Evolutionary conservation across 2,329 filamentous ascomycete genomes (phyloP), one percentile per base, ranked within the genome.

Genomic region (Pseudohalonectria lignicola): DNA sequence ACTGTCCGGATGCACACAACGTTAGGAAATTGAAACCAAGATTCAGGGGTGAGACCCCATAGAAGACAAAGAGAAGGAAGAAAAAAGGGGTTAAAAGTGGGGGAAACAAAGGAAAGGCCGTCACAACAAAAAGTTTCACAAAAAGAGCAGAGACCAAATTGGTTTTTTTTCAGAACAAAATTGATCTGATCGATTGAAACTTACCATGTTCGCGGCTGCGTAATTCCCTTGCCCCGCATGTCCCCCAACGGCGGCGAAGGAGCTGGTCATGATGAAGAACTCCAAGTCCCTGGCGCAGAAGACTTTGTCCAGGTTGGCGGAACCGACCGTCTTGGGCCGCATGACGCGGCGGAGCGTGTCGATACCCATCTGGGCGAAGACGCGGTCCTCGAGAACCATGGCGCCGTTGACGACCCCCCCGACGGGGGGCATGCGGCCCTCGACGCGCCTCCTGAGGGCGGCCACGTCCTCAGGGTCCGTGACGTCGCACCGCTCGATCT

Each of bases 181-280:
- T n/a, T n/a, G n/a, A n/a, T n/a, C n/a, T n/a, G n/a, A n/a, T n/a
- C n/a, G n/a, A n/a, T n/a, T n/a, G n/a, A n/a, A n/a, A 34, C 38
- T 15, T 28, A 47, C 43, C 57, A 64, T 64, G 48, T 67, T 67
- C 17, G 63, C 63, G 0, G 62, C 57, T 0, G 62, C 62, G 36
- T 67, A 67, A 49, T 64, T 65, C 19, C 60, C 54, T 46, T 67
- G 63, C 1, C 63, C 63, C 0, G 58, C 51, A 39, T 67, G 63
- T 0, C 63, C 63, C 12, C 62, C 63, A 5, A 62, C 51, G 4
- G 62, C 63, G 0, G 63, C 62, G 37, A 66, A 66, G 0, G 61
- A 65, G 5, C 61, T 65, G 0, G 61, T 65, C 61, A 67, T 61
- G 48, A 67, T 60, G 50, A 66, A 66, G 47, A 67, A 66, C 10